Base-by-base conservation (phyloP, 768 basidiomycete genomes). In the Paxillus rubicundulus region DNA sequence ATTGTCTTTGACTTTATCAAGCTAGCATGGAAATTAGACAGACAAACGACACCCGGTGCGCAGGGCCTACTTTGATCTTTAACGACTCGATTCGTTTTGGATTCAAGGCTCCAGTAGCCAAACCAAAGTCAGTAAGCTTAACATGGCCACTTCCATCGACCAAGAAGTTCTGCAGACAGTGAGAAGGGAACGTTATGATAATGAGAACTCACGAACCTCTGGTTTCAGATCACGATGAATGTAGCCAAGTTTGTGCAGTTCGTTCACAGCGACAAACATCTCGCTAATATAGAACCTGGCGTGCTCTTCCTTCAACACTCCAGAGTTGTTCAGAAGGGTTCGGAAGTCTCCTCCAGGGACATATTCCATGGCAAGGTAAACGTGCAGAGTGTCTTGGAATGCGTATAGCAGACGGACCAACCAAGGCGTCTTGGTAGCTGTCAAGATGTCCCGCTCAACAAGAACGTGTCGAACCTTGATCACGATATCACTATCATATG, bases 361-460 rank as follows among this genome's bases (percentile, higher is more conserved):
- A 67, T 97, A 98, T 77, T 98, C 95, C 96, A 98, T 98, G 2
- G 96, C 96, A 42, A 98, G 87, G 66, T 95, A 98, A 16, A 98
- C 93, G 61, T 89, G 79, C 50, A 88, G 78, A 0, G 83, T 75
- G 64, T 99, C 96, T 71, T 99, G 97, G 73, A 99, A 99, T 2
- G 97, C 97, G 65, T 99, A 99, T 4, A 99, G 74, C 8, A 99
- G 76, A 21, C 87, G 78, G 43, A 98, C 97, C 52, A 99, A 80
- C 97, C 97, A 99, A 1, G 96, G 92, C 0, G 94, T 96, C 71
- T 96, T 95, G 24, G 96, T 98, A 1, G 94, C 92, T 0, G 95
- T 98, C 57, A 99, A 74, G 63, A 99, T 99, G 68, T 99, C 97
- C 39, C 97, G 86, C 70, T 99, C 97, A 30, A 98, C 92, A 18